Conservation (phyloP, 176 grass and related monocot genomes). For the Hordeum marinum region DNA sequence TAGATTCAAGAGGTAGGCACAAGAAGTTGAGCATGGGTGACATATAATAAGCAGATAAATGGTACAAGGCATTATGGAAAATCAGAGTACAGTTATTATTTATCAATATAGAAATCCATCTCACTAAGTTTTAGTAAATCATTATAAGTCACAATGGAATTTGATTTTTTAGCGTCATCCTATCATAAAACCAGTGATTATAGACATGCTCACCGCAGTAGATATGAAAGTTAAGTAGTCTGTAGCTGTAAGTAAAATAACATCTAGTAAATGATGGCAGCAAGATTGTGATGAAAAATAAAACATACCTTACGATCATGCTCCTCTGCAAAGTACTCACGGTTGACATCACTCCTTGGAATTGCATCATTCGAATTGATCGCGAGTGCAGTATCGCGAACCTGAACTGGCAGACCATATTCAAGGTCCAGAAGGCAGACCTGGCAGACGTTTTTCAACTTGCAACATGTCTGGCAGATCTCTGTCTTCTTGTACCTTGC, state of each 20-base stretch:
- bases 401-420: constrained; percentile 90
- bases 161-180: not conserved
- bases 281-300: not conserved
- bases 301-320: constrained; percentile 87
- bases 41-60: not conserved
- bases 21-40: not conserved
- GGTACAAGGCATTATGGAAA: not conserved
- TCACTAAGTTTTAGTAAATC: not conserved
- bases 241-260: not conserved
- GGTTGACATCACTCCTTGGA: constrained; percentile 92
- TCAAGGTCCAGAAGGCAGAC: constrained; percentile 97
- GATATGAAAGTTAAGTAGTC: not conserved
- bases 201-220: not conserved
- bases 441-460: constrained; percentile 96
- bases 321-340: constrained; percentile 96
- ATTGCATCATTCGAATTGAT: constrained; percentile 91
- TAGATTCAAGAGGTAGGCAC: not conserved
- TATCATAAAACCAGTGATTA: not conserved
- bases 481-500: constrained; percentile 99
- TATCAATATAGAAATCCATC: not conserved
- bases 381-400: constrained; percentile 77
- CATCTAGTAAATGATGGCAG: not conserved
- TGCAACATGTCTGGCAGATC: constrained; percentile 98
- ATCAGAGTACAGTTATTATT: not conserved
- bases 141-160: not conserved